Evolutionary conservation across 1,139 yeast species (phyloP), one percentile per base, ranked within the genome.

Genomic region (Lodderomyces elongisporus): DNA sequence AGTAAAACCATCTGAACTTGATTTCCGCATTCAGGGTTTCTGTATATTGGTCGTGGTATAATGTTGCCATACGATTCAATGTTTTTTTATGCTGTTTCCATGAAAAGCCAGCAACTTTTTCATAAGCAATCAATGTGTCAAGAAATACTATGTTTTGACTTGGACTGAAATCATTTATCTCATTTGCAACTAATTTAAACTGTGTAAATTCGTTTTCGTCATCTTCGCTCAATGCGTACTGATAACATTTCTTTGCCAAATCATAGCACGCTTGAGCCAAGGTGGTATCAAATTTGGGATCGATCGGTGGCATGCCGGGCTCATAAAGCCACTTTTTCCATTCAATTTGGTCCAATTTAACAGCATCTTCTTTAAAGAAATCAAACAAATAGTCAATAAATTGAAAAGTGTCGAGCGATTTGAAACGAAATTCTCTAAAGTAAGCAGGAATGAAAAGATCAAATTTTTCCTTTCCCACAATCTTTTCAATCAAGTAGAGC

Each of bases 121-220:
- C 54, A 40, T 54, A 60, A 2, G 66, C 56, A 26, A 56, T 52
- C 37, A 87, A 58, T 4, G 81, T 67, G 49, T 87, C 95, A 45
- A 88, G 64, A 53, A 88, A 82, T 23, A 87, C 84, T 27, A 82
- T 84, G 40, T 77, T 67, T 60, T 88, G 96, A 46, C 81, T 81
- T 2, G 95, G 75, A 23, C 75, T 70, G 65, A 87, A 84, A 1
- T 55, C 49, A 5, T 54, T 53, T 38, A 81, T 65, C 48, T 84
- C 93, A 0, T n/a, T 13, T 6, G 26, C 9, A 7, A 18, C 22
- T n/a, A n/a, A n/a, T 10, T 20, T 20, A 24, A 24, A 24, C 22
- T 7, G 9, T 18, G 22, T 18, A 18, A 7, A 7, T 7, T 10
- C 22, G 10, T 24, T 24, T 7, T 20, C 22, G 22, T 20, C 22